Conservation (phyloP, 1,139 yeast genomes). For the Candida pseudoviswanathii region DNA sequence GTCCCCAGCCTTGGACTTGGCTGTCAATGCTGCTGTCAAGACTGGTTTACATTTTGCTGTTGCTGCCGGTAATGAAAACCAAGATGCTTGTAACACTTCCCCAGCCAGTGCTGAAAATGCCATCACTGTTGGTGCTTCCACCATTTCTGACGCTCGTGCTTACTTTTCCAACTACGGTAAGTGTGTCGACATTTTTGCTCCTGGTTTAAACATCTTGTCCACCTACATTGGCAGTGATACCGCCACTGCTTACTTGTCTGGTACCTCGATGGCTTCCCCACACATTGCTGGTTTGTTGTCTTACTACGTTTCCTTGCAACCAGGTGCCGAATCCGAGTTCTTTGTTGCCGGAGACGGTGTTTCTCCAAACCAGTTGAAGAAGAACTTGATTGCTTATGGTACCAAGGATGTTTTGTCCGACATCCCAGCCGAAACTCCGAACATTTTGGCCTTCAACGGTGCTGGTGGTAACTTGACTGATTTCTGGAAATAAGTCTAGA, state of each 20-base stretch:
- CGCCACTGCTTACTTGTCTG: conserved; percentile 38
- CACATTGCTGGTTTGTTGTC: conserved; percentile 46
- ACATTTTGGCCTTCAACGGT: conserved; percentile 89
- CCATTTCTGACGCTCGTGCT: conserved; percentile 39
- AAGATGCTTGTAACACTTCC: conserved; percentile 45
- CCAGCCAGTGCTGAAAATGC: conserved; percentile 48
- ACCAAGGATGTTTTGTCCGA: conserved; percentile 40
- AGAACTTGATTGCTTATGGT: conserved; percentile 38
- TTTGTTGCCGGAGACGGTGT: conserved; percentile 45
- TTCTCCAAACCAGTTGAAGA: conserved; percentile 36
- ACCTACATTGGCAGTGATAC: conserved; percentile 42
- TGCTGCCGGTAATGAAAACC: conserved; percentile 49
- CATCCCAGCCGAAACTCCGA: conserved; percentile 81
- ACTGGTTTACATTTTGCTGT: conserved; percentile 48
- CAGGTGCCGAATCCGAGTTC: conserved; percentile 43
- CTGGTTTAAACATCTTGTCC: conserved; percentile 45
- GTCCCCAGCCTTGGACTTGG: conserved; percentile 44
- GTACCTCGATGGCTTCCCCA: conserved; percentile 51
- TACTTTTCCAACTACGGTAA: conserved; percentile 47
- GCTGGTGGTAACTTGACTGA: conserved; percentile 77
- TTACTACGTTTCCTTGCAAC: conserved; percentile 44
- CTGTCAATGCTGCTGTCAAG: conserved; percentile 43
- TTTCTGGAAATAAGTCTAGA: conserved; percentile 52
- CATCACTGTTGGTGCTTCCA: conserved; percentile 48
- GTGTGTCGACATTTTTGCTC: conserved; percentile 49